These are phyloP conservation scores for Fusarium burgessii DNA, from an alignment of 2,329 filamentous ascomycete species.

Conservation along the genomic window DNA sequence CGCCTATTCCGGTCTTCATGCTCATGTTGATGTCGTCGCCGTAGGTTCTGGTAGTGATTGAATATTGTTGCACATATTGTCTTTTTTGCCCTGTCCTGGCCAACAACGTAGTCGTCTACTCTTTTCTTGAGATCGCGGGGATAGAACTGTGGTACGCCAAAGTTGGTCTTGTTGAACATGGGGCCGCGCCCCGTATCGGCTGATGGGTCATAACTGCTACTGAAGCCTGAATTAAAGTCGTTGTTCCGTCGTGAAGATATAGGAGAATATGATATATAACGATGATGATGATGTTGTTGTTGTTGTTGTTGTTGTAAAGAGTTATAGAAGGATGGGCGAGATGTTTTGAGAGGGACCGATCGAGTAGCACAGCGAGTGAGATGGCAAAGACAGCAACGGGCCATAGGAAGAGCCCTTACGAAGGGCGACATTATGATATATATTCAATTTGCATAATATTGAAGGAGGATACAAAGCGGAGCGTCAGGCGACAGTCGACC, in stretches of 20 bases:
- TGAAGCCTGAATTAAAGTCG: slow-evolving; percentile 69
- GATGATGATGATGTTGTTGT: slow-evolving; percentile 38
- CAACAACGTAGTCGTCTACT: slow-evolving; percentile 95
- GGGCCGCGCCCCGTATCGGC: slow-evolving; percentile 66
- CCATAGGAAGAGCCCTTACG: slow-evolving; percentile 39
- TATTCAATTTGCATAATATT: slow-evolving; percentile 42
- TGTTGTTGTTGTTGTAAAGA: slow-evolving; percentile 26
- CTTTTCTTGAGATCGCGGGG: slow-evolving; percentile 83
- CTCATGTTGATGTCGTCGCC: slow-evolving; percentile 82
- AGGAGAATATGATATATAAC: slow-evolving; percentile 42
- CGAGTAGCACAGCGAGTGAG: slow-evolving; percentile 18
- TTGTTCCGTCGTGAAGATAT: slow-evolving; percentile 56
- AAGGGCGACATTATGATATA: slow-evolving; percentile 43
- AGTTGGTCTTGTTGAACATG: slow-evolving; percentile 68
- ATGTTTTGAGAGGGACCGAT: slow-evolving; percentile 3
- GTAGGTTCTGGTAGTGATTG: slow-evolving; percentile 93
- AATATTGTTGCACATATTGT: slow-evolving; percentile 93
- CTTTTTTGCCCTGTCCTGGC: slow-evolving; percentile 94
- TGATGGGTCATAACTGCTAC: slow-evolving; percentile 68
- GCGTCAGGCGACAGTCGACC: slow-evolving; percentile 37
- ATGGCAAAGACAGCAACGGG: slow-evolving; percentile 27
- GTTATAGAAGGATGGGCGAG: slow-evolving; percentile 4
- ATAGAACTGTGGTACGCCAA: slow-evolving; percentile 73
- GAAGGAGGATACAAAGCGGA: slow-evolving; percentile 5
- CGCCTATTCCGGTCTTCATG: slow-evolving; percentile 67